Evolutionary conservation across 441 rosid genomes (phyloP), one percentile per base, ranked within the genome.

Genomic region (Biscutella auriculata): DNA sequence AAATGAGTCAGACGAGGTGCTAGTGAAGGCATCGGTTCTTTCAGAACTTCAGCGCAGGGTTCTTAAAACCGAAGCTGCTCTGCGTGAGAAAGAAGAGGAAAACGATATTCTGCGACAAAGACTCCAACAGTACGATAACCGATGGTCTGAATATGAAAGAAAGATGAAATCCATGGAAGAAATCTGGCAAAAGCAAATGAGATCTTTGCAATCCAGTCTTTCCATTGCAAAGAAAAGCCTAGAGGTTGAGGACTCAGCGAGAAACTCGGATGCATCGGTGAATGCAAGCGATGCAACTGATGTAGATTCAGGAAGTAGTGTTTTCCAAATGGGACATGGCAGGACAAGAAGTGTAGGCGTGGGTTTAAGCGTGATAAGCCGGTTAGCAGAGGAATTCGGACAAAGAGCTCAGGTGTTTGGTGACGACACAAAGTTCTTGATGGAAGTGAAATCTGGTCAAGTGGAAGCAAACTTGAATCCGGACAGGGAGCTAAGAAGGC

Each of bases 161-260:
- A 94, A 90, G 73, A 90, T 94, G 99, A 94, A 89, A 71, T 94
- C 99, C 53, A 94, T 94, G 99, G 99, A 94, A 73, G 96, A 94
- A 67, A 86, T 87, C 63, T 90, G 99, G 97, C 99, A 94, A 65
- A 94, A 94, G 63, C 97, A 94, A 77, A 94, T 90, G 99, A 68
- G 97, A 63, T 94, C 99, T 1, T 77, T 94, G 48, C 96, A 94
- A 52, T 94, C 97, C 21, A 89, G 97, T 53, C 94, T 88, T 30
- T 94, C 99, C 16, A 94, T 94, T 40, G 99, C 97, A 51, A 94
- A 90, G 84, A 90, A 81, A 80, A 90, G 97, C 79, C 83, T 94
- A 16, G 89, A 92, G 8, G 67, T 84, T 6, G 96, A 94, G 33
- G 91, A 81, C 75, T 87, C 96, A 0, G 81, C 73, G 43, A 82